Conservation (phyloP, 495 filamentous ascomycete genomes). For the Neurospora sp. region DNA sequence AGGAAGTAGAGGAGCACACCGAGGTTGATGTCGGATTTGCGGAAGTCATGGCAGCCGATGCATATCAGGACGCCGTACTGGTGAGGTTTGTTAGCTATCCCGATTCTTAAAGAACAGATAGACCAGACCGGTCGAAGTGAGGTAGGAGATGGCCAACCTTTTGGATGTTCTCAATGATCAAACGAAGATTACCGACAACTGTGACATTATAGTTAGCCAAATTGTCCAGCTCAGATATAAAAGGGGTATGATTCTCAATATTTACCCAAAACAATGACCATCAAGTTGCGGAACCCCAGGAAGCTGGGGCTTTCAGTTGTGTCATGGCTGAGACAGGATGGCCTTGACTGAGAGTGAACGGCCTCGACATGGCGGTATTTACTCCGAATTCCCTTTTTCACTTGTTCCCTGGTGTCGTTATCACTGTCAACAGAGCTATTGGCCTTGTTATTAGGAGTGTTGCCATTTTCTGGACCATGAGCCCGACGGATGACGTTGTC, state of each 20-base stretch:
- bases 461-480: neutral
- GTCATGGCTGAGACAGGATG: conserved; percentile 82
- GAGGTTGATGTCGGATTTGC: conserved; percentile 63
- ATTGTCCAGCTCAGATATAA: neutral
- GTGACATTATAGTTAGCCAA: neutral
- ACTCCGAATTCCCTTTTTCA: conserved; percentile 16
- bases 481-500: conserved; percentile 1
- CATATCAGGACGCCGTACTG: conserved; percentile 93
- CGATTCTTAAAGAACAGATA: neutral
- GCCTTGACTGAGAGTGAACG: conserved; percentile 58
- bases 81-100: conserved; percentile 12
- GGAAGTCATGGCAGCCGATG: conserved; percentile 81
- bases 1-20: conserved; percentile 70
- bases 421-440: conserved; percentile 5
- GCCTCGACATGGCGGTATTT: conserved; percentile 87
- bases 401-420: conserved; percentile 5
- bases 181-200: conserved; percentile 86
- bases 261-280: conserved; percentile 85
- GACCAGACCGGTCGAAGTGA: neutral
- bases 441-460: neutral
- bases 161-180: conserved; percentile 94
- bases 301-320: conserved; percentile 66
- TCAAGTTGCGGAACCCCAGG: conserved; percentile 86
- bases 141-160: conserved; percentile 48
- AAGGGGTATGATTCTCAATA: neutral